Conservation (phyloP, 2,329 filamentous ascomycete species). For the Cladosporium sp. region DNA sequence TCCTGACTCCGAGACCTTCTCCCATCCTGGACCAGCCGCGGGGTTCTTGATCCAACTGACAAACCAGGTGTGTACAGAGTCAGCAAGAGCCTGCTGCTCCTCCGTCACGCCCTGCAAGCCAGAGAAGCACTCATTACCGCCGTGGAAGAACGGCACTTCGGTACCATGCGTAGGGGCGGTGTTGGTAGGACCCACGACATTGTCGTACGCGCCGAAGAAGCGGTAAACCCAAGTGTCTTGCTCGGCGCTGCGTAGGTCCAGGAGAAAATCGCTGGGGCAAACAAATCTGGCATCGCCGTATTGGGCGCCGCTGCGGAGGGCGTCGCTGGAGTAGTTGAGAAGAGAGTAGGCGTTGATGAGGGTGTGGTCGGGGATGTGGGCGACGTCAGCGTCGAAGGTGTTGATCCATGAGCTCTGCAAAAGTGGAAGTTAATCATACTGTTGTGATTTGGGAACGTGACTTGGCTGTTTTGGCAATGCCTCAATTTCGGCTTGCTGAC, state of each 20-base stretch:
- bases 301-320: constrained; percentile 45
- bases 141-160: constrained; percentile 34
- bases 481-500: too few species aligned
- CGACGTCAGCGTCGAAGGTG: constrained; percentile 45
- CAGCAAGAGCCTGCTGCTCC: constrained; percentile 23
- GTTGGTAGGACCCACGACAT: constrained; percentile 24
- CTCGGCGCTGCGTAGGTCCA: constrained; percentile 13
- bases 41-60: constrained; percentile 26
- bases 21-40: constrained; percentile 24
- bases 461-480: too few species aligned
- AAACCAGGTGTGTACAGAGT: constrained; percentile 26
- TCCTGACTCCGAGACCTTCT: background rate
- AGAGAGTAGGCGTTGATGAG: constrained; percentile 39
- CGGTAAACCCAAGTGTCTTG: constrained; percentile 32
- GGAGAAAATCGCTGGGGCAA: constrained; percentile 27
- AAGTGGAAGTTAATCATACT: too few species aligned
- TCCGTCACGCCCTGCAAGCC: constrained; percentile 21
- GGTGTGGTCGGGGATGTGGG: constrained; percentile 38
- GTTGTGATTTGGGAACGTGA: too few species aligned
- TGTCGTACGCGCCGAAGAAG: constrained; percentile 42
- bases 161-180: constrained; percentile 36
- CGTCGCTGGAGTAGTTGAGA: constrained; percentile 41
- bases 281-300: constrained; percentile 40
- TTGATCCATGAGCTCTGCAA: constrained; percentile 45
- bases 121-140: constrained; percentile 23